Evolutionary conservation across 139 green algal genomes (phyloP).

Genomic region (Astrephomene gubernaculifera): DNA sequence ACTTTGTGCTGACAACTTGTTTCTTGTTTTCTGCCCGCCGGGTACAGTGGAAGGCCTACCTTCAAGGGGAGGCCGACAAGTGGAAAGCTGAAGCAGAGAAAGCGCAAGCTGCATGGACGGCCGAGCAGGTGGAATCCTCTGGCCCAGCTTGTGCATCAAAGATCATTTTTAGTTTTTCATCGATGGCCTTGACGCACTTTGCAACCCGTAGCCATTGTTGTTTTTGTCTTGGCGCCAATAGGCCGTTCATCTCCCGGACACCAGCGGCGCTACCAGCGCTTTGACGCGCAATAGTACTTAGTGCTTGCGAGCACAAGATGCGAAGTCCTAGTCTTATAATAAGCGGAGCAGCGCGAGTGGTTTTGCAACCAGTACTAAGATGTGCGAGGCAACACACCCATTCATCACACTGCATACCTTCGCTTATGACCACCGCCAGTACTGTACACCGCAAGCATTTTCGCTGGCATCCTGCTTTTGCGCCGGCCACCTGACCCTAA

Average conservation of each 20-base stretch:
- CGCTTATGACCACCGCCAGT: background rate
- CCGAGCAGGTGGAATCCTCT: slow-evolving; percentile 13
- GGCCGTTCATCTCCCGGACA: too few relatives aligned
- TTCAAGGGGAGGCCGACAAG: background rate
- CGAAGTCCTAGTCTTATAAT: too few relatives aligned
- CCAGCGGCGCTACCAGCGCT: background rate
- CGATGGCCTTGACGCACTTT: background rate
- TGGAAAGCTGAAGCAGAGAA: background rate
- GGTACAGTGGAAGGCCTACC: slow-evolving; percentile 27
- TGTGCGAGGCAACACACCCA: too few relatives aligned
- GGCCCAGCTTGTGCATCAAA: too few relatives aligned
- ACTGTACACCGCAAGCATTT: background rate
- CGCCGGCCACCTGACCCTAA: background rate
- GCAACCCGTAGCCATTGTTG: background rate
- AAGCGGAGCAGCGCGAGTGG: too few relatives aligned
- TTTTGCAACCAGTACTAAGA: too few relatives aligned
- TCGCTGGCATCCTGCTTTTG: background rate
- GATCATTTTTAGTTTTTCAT: background rate
- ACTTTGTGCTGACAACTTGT: background rate
- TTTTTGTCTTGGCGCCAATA: background rate
- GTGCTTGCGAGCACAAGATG: too few relatives aligned
- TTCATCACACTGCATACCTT: background rate
- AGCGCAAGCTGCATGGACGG: background rate
- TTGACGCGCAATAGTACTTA: background rate
- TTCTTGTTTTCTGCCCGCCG: too few relatives aligned